Evolutionary conservation across 73 alveolate species (phyloP).

Genomic region (Diophrys sp.): DNA sequence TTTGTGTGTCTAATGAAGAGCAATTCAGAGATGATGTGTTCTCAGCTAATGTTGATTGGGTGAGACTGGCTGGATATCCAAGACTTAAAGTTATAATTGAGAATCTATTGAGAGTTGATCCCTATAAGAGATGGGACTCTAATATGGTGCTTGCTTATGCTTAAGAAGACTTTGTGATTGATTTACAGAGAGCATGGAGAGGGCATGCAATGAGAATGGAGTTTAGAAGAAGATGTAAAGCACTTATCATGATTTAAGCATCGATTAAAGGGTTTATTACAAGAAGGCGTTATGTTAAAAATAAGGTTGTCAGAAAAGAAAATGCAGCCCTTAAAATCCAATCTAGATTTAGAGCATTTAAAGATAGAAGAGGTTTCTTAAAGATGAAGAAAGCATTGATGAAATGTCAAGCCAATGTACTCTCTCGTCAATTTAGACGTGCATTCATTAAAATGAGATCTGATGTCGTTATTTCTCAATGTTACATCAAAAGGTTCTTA

Average conservation of each 20-base stretch:
- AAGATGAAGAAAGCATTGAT: conserved; percentile 32
- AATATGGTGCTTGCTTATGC: conserved; percentile 55
- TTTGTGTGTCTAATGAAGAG: conserved; percentile 55
- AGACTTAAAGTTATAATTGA: conserved; percentile 53
- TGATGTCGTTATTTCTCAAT: conserved; percentile 38
- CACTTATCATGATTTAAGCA: conserved; percentile 53
- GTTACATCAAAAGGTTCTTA: conserved; percentile 47
- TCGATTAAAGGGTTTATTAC: conserved; percentile 55
- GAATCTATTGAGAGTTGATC: conserved; percentile 54
- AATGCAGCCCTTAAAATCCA: conserved; percentile 49
- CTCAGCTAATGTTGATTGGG: conserved; percentile 58
- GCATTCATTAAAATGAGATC: conserved; percentile 46
- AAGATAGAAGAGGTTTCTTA: conserved; percentile 15
- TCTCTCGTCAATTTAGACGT: conserved; percentile 41
- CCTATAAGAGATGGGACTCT: conserved; percentile 67
- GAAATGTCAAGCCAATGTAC: conserved; percentile 59
- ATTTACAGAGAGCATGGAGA: conserved; percentile 63
- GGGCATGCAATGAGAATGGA: conserved; percentile 51
- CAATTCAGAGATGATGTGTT: conserved; percentile 55
- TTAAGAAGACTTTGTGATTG: conserved; percentile 57
- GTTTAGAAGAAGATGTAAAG: conserved; percentile 46
- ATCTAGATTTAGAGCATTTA: conserved; percentile 33
- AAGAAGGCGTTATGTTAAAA: conserved; percentile 27
- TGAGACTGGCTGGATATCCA: conserved; percentile 46
- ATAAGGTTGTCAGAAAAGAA: conserved; percentile 32